phyloP scores from a whole-genome alignment of 2,329 filamentous ascomycete genomes.

The Aureobasidium namibiae region DNA sequence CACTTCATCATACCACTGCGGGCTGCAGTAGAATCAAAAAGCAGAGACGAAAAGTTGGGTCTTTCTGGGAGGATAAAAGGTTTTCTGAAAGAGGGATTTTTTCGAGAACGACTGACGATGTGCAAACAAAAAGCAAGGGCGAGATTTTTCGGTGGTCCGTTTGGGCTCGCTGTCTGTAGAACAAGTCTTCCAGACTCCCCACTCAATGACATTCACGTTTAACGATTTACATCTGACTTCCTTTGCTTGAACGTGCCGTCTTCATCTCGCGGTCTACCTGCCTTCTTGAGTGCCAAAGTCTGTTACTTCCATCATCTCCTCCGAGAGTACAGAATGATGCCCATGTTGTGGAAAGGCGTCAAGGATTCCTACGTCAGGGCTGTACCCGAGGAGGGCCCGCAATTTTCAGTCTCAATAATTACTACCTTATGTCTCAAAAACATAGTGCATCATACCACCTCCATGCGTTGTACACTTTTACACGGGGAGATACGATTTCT shows the following conservation, averaged over 20 bases:
- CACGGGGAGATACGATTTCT: too few relatives aligned
- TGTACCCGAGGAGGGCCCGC: too few relatives aligned
- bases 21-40: conserved; percentile 10
- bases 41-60: conserved; percentile 10
- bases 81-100: conserved; percentile 2
- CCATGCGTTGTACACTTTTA: too few relatives aligned
- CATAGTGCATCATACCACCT: too few relatives aligned
- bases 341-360: too few relatives aligned
- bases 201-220: conserved; percentile 9
- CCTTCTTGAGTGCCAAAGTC: too few relatives aligned
- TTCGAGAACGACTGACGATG: conserved; percentile 13
- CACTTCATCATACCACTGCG: conserved; percentile 6
- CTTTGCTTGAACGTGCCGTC: not conserved
- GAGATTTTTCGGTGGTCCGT: conserved; percentile 6
- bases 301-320: too few relatives aligned
- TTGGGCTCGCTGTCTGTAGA: conserved; percentile 14
- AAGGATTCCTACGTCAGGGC: too few relatives aligned
- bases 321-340: too few relatives aligned
- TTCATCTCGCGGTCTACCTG: not conserved
- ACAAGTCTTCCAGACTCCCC: conserved; percentile 11
- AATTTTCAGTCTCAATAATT: too few relatives aligned
- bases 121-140: conserved; percentile 12
- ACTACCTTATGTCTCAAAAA: too few relatives aligned
- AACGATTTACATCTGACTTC: not conserved
- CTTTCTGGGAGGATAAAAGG: conserved; percentile 3